A percentile compares a stretch with the other conserved stretches of the same genome.
Conservation (phyloP, 2,329 filamentous ascomycete genomes). For the Colletotrichum orbiculare region DNA sequence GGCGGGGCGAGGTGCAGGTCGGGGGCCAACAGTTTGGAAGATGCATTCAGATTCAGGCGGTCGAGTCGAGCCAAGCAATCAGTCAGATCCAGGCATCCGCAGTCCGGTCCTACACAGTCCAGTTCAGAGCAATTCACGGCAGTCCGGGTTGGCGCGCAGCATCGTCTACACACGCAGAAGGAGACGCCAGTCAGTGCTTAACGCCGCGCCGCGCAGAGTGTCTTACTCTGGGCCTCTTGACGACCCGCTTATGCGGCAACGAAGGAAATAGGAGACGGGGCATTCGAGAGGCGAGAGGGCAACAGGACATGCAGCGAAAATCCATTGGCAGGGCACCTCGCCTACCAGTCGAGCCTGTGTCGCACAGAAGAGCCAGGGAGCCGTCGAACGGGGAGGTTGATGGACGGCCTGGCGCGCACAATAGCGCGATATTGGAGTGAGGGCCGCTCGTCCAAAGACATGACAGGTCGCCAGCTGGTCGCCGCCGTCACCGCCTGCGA, state of each 20-base stretch:
- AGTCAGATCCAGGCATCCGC: background rate
- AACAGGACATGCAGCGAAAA: no score
- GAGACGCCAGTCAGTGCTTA: constrained; percentile 19
- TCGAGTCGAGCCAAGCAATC: constrained; percentile 10
- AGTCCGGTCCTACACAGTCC: constrained; percentile 8
- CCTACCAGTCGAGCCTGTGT: no score
- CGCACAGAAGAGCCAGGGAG: constrained; percentile 7
- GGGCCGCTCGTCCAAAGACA: constrained; percentile 20
- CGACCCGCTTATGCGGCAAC: background rate
- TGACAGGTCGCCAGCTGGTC: constrained; percentile 32
- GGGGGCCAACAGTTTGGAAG: background rate
- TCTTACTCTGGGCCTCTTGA: constrained; percentile 21
- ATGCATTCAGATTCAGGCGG: constrained; percentile 8
- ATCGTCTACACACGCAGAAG: constrained; percentile 8
- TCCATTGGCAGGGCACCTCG: no score
- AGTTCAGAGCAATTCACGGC: constrained; percentile 16
- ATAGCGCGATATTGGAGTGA: background rate
- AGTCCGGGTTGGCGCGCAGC: constrained; percentile 18
- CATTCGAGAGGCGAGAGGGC: no score
- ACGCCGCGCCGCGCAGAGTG: constrained; percentile 27
- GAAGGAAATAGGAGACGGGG: no score
- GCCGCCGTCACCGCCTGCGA: constrained; percentile 11
- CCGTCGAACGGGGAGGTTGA: no score
- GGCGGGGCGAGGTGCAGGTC: constrained; percentile 27
- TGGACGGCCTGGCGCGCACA: no score